Evolutionary conservation across 2,329 filamentous ascomycete species (phyloP), one percentile per base, ranked within the genome.

Genomic region (Ascochyta koolunga): DNA sequence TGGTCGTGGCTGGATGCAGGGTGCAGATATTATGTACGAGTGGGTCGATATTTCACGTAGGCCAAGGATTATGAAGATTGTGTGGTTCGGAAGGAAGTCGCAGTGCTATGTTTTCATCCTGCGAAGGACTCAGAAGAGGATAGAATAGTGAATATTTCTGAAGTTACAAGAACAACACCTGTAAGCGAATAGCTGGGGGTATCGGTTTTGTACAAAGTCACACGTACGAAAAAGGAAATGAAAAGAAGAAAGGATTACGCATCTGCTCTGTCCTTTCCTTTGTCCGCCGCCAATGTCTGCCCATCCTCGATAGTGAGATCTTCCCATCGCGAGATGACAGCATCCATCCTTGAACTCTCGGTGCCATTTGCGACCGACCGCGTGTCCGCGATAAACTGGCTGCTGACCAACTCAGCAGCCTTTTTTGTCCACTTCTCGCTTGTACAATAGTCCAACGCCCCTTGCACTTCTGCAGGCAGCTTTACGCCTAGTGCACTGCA

Each of bases 401-500:
- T 70, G 16, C 66, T 70, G 16, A 71, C 62, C 24, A 66, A 25
- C 22, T 38, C 58, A 1, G 60, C 61, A 19, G 67, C 69, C 13
- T 65, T 63, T 24, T 58, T 64, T 1, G 67, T 72, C 69, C 69
- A 72, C 38, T 71, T 68, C 33, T 70, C 66, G 39, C 59, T 69
- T 10, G 49, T 59, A 29, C 66, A 70, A 15, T 51, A 50, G 19
- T 67, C 61, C 6, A 70, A 39, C 15, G 57, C 56, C 5, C 35
- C 60, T 19, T 57, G 55, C 7, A 66, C 47, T 24, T 70, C 66
- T 2, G 39, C 21, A 4, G 69, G 69, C 18, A 72, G 27, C 21
- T 50, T 48, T 29, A 72, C 59, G 1, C 49, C 54, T 1, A 70
- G 32, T 8, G 44, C 38, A 33, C 60, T 60, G 42, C 68, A 71